A percentile compares a stretch with the other conserved stretches of the same genome.
Evolutionary conservation across 164 flowering plant genomes (phyloP).

Genomic region (Sextonia rubra): DNA sequence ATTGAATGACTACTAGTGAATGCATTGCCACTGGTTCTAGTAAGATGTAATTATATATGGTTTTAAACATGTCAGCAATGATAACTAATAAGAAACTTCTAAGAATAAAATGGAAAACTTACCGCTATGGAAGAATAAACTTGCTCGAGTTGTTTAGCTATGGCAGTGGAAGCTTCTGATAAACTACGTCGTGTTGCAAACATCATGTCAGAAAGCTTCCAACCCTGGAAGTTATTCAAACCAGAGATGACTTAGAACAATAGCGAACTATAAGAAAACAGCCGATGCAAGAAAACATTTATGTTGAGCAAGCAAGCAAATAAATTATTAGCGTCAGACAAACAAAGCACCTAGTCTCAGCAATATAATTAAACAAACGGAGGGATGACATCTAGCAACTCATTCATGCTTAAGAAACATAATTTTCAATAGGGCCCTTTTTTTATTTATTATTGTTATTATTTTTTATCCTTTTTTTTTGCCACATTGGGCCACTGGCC

Average conservation of each 20-base stretch:
- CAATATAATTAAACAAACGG: not conserved
- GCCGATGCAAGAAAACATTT: not conserved
- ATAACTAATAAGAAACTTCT: not conserved
- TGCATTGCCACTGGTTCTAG: not conserved
- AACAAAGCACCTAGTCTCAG: not conserved
- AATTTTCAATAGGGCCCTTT: no score
- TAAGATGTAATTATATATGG: not conserved
- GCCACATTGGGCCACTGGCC: no score
- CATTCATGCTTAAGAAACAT: not conserved
- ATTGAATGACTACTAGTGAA: not conserved
- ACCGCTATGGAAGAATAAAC: conserved; percentile 66
- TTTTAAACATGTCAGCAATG: not conserved
- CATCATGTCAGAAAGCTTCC: conserved; percentile 92
- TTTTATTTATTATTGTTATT: no score
- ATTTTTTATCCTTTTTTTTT: no score
- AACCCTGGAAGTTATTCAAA: conserved; percentile 58
- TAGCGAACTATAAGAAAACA: not conserved
- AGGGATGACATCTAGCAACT: not conserved
- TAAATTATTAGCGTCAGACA: not conserved
- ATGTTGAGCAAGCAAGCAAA: not conserved
- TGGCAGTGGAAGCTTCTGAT: conserved; percentile 58
- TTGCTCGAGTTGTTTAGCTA: conserved; percentile 70
- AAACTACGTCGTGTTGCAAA: conserved; percentile 84
- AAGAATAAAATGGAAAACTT: conserved; percentile 26
- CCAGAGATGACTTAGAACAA: conserved; percentile 1